Base-by-base conservation (phyloP, 2,329 filamentous ascomycete species). In the Colletotrichum abscissum region DNA sequence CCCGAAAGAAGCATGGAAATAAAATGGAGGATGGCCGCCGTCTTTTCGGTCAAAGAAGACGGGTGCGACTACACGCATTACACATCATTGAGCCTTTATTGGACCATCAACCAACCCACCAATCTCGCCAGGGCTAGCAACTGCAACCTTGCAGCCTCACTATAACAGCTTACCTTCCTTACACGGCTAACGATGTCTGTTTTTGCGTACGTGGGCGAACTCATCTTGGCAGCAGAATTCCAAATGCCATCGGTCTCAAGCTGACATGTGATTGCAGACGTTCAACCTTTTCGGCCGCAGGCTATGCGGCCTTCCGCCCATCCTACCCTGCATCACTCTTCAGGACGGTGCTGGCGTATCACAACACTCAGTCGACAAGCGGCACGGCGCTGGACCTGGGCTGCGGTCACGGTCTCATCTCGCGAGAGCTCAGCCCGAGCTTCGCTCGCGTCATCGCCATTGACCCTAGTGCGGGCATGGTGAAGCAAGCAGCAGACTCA, bases 241-340 rank as follows among this genome's bases (percentile, higher is more conserved):
- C 19, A 22, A 49, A 49, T 22, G 42, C 19, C 19, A 49, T 49
- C 60, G 2, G 9, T 9, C 7, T 19, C 1, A 3, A 62, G 62
- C 66, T 74, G 33, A 72, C 69, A 26, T 0, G 46, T 76, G 75
- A 76, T 72, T 69, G 76, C 75, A 91, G 88, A 64, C 89, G 88
- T 79, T 79, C 87, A 52, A 85, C 86, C 12, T 92, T 91, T 80
- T 88, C 87, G 28, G 86, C 88, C 16, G 84, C 86, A 56, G 84
- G 86, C 22, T 93, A 92, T 77, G 90, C 90, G 49, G 84, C 88
- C 28, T 89, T 91, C 78, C 86, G 91, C 19, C 90, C 91, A 19
- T 83, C 84, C 30, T 93, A 92, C 78, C 90, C 90, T 7, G 78
- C 84, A 9, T 82, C 82, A 24, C 82, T 92, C 35, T 91, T 88